phyloP scores from a whole-genome alignment of 2,329 filamentous ascomycete species.

The Calonectria naviculata region DNA sequence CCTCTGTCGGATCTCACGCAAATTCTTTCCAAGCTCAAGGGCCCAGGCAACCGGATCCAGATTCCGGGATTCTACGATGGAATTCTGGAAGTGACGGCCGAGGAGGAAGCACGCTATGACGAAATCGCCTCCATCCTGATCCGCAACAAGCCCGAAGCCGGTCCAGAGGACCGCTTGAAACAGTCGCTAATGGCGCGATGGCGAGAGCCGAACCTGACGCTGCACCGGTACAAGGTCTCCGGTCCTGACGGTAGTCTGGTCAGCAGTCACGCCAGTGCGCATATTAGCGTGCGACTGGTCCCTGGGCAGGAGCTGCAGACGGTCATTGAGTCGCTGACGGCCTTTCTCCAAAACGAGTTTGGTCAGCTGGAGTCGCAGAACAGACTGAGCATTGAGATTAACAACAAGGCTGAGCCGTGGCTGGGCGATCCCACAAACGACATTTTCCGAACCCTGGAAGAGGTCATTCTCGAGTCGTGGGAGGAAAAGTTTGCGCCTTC shows the following conservation, averaged over 20 bases:
- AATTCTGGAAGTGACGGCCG: conserved; percentile 78
- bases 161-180: conserved; percentile 77
- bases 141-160: conserved; percentile 71
- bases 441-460: conserved; percentile 89
- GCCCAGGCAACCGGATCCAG: conserved; percentile 81
- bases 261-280: conserved; percentile 87
- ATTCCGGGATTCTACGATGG: conserved; percentile 91
- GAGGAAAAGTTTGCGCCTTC: conserved; percentile 60
- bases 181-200: conserved; percentile 90
- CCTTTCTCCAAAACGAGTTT: conserved; percentile 79
- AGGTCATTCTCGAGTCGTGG: conserved; percentile 89
- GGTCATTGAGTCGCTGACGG: conserved; percentile 75
- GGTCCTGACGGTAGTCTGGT: conserved; percentile 94
- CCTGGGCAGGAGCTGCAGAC: conserved; percentile 89
- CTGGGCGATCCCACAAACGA: conserved; percentile 90
- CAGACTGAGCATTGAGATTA: conserved; percentile 81
- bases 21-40: conserved; percentile 84
- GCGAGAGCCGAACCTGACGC: conserved; percentile 94
- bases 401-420: conserved; percentile 96
- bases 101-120: conserved; percentile 84
- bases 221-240: conserved; percentile 93
- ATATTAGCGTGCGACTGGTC: conserved; percentile 90
- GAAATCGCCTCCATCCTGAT: conserved; percentile 85
- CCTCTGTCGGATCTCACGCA: conserved; percentile 91
- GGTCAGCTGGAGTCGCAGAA: conserved; percentile 82